Base-by-base conservation (phyloP, 257 asterid species). In the Fraxinus anomala region DNA sequence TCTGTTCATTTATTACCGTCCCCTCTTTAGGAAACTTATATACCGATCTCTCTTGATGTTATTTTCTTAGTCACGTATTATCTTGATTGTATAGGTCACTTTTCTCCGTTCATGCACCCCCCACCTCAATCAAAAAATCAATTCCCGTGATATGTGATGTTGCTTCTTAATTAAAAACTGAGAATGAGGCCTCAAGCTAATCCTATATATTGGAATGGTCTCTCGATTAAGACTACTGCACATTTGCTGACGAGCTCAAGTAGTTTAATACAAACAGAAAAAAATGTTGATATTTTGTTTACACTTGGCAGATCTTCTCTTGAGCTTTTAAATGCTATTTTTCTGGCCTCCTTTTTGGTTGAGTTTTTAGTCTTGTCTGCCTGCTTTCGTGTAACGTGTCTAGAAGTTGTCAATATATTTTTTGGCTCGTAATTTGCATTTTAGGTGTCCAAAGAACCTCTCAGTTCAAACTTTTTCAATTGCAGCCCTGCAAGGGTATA, bases 401-500 rank as follows among this genome's bases (percentile, higher is more conserved):
- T 79, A 59, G 54, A 77, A 37, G 78, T 44, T 37, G 21, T 19
- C 42, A 70, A 31, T 76, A 72, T 71, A 70, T 34, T 17, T 14
- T 19, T 6, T 8, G 31, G 68, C 42, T 44, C 81, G 28, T 73
- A 67, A 65, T 26, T 51, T 68, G 63, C 49, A 51, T 5, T 39
- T 34, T 76, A n/a, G 42, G 73, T 59, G 26, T 75, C 61, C 17
- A 12, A 69, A 30, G 36, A 76, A 81, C 42, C 77, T 77, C 68
- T 65, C n/a, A 49, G 17, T 47, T 23, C 68, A 23, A n/a, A 36
- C 63, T 75, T 49, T 63, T 49, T 39, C 42, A 36, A 68, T 77
- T 82, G 82, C 91, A 93, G 98, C 98, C 98, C 24, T 90, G 95
- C 86, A 93, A 92, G 81, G 98, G 98, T 79, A 94, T 94, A 82